Evolutionary conservation across 768 basidiomycete species (phyloP).

Genomic region (Suillus discolor): DNA sequence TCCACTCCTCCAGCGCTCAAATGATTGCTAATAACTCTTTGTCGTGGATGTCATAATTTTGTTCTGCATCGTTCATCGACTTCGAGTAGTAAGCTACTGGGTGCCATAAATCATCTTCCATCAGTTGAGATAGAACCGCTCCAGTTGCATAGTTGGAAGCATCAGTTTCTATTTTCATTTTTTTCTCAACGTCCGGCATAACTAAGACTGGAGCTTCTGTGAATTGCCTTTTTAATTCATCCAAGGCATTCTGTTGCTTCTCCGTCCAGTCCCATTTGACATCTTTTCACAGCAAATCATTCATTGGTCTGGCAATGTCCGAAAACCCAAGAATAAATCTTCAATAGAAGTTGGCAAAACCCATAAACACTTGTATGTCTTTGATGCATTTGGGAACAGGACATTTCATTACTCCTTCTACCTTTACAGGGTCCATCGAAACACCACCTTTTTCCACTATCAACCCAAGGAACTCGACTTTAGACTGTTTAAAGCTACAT

Average conservation of each 20-base stretch:
- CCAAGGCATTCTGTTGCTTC: conserved; percentile 27
- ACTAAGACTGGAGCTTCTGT: conserved; percentile 25
- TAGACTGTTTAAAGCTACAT: conserved; percentile 30
- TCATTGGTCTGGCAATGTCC: conserved; percentile 24
- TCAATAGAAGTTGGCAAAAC: conserved; percentile 34
- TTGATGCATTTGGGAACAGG: conserved; percentile 21
- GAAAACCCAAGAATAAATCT: conserved; percentile 34
- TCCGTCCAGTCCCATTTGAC: conserved; percentile 26
- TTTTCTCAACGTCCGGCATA: conserved; percentile 6
- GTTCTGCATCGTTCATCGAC: conserved; percentile 30
- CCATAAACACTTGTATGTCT: conserved; percentile 29
- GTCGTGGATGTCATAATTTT: conserved; percentile 45
- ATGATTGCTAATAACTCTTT: conserved; percentile 13
- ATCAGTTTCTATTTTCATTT: background rate
- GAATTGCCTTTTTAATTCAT: conserved; percentile 33
- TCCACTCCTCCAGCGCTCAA: background rate
- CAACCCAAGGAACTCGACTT: conserved; percentile 35
- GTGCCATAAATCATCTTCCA: conserved; percentile 19
- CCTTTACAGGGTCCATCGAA: conserved; percentile 36
- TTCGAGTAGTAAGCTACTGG: conserved; percentile 35
- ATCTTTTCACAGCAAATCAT: conserved; percentile 29
- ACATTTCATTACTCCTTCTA: conserved; percentile 33
- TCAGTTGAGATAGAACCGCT: background rate
- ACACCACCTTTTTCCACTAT: conserved; percentile 25
- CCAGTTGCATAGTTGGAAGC: conserved; percentile 6